phyloP scores from a whole-genome alignment of 1,284 basidiomycete species.

The Ganoderma multipileum region DNA sequence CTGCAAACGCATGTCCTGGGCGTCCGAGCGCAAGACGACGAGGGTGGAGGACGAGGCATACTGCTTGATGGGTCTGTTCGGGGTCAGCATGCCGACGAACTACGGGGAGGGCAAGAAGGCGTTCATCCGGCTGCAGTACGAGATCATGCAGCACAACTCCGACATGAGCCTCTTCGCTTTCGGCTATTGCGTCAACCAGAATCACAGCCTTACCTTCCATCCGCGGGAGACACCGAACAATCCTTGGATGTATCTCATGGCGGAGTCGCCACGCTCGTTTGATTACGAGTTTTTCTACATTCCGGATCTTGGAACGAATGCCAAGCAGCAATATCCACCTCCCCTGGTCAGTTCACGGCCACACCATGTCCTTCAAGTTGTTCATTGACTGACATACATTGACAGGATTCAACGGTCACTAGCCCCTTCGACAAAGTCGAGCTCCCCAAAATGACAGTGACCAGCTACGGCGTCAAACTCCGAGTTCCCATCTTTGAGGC shows the following conservation, averaged over 20 bases:
- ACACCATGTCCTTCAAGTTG: too few relatives aligned
- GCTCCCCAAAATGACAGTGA: not conserved
- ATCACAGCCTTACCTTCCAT: not conserved
- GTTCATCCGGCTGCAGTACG: slow-evolving; percentile 6
- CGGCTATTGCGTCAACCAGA: not conserved
- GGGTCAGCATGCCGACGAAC: slow-evolving; percentile 10
- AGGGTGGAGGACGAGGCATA: slow-evolving; percentile 12
- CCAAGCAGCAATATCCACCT: not conserved
- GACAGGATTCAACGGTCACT: not conserved
- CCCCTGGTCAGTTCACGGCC: not conserved
- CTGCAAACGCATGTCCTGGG: slow-evolving; percentile 11
- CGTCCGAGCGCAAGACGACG: not conserved
- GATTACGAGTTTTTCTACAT: not conserved
- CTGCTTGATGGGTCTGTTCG: slow-evolving; percentile 10
- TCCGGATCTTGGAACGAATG: not conserved
- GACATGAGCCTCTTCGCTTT: slow-evolving; percentile 12
- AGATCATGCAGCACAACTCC: slow-evolving; percentile 9
- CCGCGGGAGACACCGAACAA: too few relatives aligned
- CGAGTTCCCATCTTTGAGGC: not conserved
- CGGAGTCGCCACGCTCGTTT: not conserved
- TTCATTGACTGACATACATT: not conserved
- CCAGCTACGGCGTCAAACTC: not conserved
- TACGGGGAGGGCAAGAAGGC: slow-evolving; percentile 11
- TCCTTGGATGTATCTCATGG: not conserved
- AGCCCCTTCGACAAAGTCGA: not conserved